Evolutionary conservation across 2,329 filamentous ascomycete genomes (phyloP).

Genomic region (Lomentospora prolificans): DNA sequence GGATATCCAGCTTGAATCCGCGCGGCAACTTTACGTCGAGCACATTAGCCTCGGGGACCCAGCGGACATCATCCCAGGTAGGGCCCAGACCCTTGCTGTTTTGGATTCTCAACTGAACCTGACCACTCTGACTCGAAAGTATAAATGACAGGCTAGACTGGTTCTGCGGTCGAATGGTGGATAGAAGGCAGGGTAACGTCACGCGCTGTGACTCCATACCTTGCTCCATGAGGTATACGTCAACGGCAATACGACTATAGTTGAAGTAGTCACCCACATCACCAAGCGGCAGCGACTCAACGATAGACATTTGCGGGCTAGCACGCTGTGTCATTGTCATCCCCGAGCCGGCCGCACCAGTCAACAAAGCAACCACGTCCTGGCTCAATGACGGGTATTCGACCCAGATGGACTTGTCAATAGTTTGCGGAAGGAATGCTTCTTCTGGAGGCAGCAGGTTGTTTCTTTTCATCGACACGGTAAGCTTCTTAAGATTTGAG

Average conservation of each 20-base stretch:
- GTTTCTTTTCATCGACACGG: conserved; percentile 77
- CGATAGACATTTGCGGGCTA: conserved; percentile 37
- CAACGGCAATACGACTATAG: conserved; percentile 68
- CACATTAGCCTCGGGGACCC: conserved; percentile 58
- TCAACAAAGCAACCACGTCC: conserved; percentile 61
- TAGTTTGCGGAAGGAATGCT: conserved; percentile 60
- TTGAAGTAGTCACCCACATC: conserved; percentile 66
- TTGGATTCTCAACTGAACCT: conserved; percentile 66
- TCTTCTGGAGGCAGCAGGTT: conserved; percentile 64
- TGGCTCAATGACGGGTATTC: conserved; percentile 65
- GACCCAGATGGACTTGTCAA: conserved; percentile 76
- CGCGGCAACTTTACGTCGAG: conserved; percentile 64
- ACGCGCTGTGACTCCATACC: conserved; percentile 59
- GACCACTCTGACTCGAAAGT: conserved; percentile 69
- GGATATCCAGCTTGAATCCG: conserved; percentile 63
- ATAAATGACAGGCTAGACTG: conserved; percentile 63
- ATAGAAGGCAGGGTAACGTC: conserved; percentile 64
- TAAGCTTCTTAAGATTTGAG: conserved; percentile 61
- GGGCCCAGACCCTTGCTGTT: conserved; percentile 57
- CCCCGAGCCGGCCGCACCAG: conserved; percentile 45
- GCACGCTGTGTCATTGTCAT: conserved; percentile 37
- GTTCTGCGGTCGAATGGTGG: conserved; percentile 59
- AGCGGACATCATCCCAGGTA: conserved; percentile 73
- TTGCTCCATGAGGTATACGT: conserved; percentile 64
- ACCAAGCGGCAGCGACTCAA: conserved; percentile 65